Conservation (phyloP, 768 basidiomycete genomes). For the Suillus bovinus region DNA sequence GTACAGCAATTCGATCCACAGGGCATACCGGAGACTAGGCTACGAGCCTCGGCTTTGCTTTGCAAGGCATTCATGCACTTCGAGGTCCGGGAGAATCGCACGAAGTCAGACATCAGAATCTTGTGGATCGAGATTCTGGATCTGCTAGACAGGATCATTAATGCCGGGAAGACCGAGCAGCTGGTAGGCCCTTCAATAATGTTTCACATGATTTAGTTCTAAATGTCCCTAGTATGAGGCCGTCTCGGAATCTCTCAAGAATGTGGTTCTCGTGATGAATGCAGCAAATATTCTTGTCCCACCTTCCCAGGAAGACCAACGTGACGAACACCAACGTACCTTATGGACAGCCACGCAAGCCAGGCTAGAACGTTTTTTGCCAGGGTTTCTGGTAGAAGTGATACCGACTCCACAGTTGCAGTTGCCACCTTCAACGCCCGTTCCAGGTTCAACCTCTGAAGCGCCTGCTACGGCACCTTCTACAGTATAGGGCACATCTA, state of each 20-base stretch:
- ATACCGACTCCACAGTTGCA: constrained; percentile 42
- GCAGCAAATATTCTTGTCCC: constrained; percentile 83
- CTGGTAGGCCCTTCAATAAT: constrained; percentile 54
- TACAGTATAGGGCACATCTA: constrained; percentile 8
- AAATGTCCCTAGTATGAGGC: constrained; percentile 75
- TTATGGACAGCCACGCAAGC: constrained; percentile 87
- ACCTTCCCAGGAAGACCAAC: constrained; percentile 40
- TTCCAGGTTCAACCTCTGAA: background rate
- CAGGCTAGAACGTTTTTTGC: constrained; percentile 87
- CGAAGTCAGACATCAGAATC: constrained; percentile 61
- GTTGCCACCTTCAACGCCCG: constrained; percentile 12
- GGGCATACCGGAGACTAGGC: constrained; percentile 89
- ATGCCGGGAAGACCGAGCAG: constrained; percentile 80
- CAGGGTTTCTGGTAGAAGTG: constrained; percentile 80
- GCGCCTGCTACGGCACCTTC: constrained; percentile 14
- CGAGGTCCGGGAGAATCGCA: constrained; percentile 68
- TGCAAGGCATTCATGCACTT: constrained; percentile 98
- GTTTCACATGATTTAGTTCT: background rate
- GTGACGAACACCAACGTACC: constrained; percentile 60
- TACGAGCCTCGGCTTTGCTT: constrained; percentile 84
- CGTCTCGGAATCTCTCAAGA: constrained; percentile 94
- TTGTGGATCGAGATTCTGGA: constrained; percentile 92
- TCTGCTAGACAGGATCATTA: constrained; percentile 86
- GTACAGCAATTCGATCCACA: constrained; percentile 75
- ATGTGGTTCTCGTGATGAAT: constrained; percentile 94